phyloP scores from a whole-genome alignment of 495 filamentous ascomycete species.

The Neohortaea acidophila region DNA sequence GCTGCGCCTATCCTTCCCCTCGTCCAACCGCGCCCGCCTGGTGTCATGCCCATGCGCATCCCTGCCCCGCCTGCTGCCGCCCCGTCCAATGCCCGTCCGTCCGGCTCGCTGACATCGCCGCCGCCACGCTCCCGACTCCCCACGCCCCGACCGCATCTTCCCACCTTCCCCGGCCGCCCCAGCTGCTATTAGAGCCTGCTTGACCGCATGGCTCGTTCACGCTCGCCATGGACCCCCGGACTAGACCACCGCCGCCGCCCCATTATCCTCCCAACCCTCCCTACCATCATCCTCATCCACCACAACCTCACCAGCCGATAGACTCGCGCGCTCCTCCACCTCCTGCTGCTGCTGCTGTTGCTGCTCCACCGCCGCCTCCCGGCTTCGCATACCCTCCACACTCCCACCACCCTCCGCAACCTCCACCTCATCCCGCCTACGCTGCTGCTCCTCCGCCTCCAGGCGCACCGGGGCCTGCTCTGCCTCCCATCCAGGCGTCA shows the following conservation, averaged over 20 bases:
- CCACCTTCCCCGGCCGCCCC: not conserved
- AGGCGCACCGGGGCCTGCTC: not conserved
- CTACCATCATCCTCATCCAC: constrained; percentile 1
- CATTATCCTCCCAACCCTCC: constrained; percentile 1
- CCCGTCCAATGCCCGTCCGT: too few species aligned
- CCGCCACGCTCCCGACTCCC: too few species aligned
- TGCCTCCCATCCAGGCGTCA: constrained; percentile 10
- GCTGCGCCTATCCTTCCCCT: too few species aligned
- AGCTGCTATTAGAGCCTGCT: not conserved
- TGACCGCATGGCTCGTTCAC: constrained; percentile 12
- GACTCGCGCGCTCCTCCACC: constrained; percentile 1
- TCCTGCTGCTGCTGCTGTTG: not conserved
- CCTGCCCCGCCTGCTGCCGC: too few species aligned
- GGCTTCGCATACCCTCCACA: not conserved
- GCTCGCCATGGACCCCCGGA: constrained; percentile 5
- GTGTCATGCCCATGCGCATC: too few species aligned
- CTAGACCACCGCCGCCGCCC: constrained; percentile 2
- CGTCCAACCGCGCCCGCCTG: too few species aligned
- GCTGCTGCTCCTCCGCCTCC: not conserved
- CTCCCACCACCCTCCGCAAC: not conserved
- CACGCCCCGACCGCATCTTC: not conserved
- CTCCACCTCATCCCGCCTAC: too few species aligned
- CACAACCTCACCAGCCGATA: not conserved
- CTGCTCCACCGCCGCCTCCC: not conserved
- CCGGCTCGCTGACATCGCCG: too few species aligned